Evolutionary conservation across 1,284 basidiomycete genomes (phyloP), one percentile per base, ranked within the genome.

Genomic region (Ustilago crameri): DNA sequence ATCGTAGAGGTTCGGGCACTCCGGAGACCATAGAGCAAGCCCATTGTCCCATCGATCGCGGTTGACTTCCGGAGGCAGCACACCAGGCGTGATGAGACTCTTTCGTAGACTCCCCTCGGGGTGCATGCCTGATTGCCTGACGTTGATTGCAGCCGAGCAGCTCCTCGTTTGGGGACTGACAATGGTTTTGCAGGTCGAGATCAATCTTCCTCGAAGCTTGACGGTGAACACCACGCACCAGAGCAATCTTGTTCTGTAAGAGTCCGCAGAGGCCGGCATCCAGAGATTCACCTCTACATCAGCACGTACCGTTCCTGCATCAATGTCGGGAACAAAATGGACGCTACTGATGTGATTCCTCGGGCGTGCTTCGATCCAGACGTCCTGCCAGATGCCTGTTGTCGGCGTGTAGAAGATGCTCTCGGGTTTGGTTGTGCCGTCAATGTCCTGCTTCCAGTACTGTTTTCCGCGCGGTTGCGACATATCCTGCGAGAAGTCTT

Each of bases 381-480:
- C 63, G 18, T 52, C 49, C 41, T 76, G 74, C 72, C 72, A 73
- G 23, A 75, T 72, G 5, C 74, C 74, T 2, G 72, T 75, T 10
- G 72, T 72, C 3, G 73, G 63, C 15, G 62, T 66, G 49, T 76
- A 75, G 30, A 74, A 76, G 52, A 76, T 76, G 48, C 56, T 54
- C 38, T 74, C 74, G 23, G 64, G 49, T n/a, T 44, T 46, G 3
- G 48, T 34, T 8, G 38, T 24, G 5, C 63, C 63, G 2, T 52
- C 20, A 3, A 9, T 5, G 20, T 66, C 45, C n/a, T 60, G 51
- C 37, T 67, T 68, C 71, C 74, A 76, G 46, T 76, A 76, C 49
- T 76, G 71, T 40, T 75, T 75, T 8, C 73, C 73, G 4, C 73
- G 41, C 15, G 73, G 69, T 43, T 63, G 68, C 20, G 51, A 60